Base-by-base conservation (phyloP, 768 basidiomycete species). In the Serendipita vermifera region DNA sequence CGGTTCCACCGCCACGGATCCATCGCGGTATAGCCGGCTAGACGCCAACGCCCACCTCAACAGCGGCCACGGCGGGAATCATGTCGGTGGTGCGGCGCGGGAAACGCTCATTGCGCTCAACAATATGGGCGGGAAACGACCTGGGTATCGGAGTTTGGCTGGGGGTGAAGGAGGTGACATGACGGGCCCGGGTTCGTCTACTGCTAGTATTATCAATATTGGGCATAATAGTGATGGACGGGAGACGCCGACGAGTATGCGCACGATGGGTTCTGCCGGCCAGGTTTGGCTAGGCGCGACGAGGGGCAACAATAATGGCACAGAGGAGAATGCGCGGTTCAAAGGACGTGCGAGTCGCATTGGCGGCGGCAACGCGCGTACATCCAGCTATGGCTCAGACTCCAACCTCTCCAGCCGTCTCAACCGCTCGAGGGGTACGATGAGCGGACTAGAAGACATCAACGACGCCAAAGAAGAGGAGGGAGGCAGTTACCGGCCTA, bases 71-170 rank as follows among this genome's bases (percentile, higher is more conserved):
- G 32, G 46, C 17, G 46, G 46, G 27, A 51, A 31, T 31, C n/a
- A 15, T 13, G 24, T 51, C n/a, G 32, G 46, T 31, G 46, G 46
- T 51, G 46, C 46, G 26, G 46, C 46, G 7, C 46, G 46, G n/a
- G 46, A 51, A 29, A 51, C 46, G 3, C 46, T 51, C 15, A 51
- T 51, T 9, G 46, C 46, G 22, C 46, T 51, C 46, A 51, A 51
- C 17, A 51, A 51, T 31, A 51, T 51, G 46, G 46, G 46, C 11
- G n/a, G n/a, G n/a, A 20, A 29, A 26, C 20, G 46, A 51, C 46
- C 46, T 29, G 46, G 46, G 32, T 51, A 51, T n/a, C 17, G 27
- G 9, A 51, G 32, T 31, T 31, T 51, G 2, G 24, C 46, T 5
- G 29, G 46, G 9, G 46, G 29, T 7, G 5, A 22, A 11, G n/a